These are phyloP conservation scores for Penicillium salamii DNA, from an alignment of 495 filamentous ascomycete species.

Conservation along the genomic window DNA sequence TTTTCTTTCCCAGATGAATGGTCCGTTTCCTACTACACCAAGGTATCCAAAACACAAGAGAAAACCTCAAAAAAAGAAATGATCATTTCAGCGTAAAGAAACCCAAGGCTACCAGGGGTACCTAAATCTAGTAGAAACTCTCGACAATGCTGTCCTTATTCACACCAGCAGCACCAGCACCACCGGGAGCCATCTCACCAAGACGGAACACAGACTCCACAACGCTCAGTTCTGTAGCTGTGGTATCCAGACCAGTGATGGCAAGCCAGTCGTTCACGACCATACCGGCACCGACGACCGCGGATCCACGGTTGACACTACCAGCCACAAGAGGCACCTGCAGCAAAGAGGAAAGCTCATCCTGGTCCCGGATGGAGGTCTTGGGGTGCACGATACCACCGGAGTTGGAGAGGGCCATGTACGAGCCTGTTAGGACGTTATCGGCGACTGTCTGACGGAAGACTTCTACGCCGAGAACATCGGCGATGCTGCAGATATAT, in stretches of 20 bases:
- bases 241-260: slow-evolving; percentile 94
- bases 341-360: slow-evolving; percentile 88
- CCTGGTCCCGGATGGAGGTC: slow-evolving; percentile 94
- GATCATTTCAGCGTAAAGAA: slow-evolving; percentile 9
- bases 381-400: slow-evolving; percentile 97
- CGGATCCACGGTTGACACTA: slow-evolving; percentile 84
- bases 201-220: slow-evolving; percentile 93
- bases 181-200: slow-evolving; percentile 62
- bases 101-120: slow-evolving; percentile 1
- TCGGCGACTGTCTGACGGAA: slow-evolving; percentile 97
- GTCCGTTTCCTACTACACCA: too few species aligned
- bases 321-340: slow-evolving; percentile 96
- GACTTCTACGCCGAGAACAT: slow-evolving; percentile 95
- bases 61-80: not conserved
- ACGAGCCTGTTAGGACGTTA: slow-evolving; percentile 91
- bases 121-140: slow-evolving; percentile 76
- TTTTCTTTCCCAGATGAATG: not conserved
- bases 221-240: slow-evolving; percentile 92
- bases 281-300: slow-evolving; percentile 97
- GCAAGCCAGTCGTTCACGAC: slow-evolving; percentile 99
- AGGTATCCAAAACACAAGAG: not conserved
- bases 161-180: slow-evolving; percentile 63
- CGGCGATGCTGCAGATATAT: slow-evolving; percentile 77
- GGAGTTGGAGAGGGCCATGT: slow-evolving; percentile 95
- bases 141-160: slow-evolving; percentile 98